These are phyloP conservation scores for Ophiocordyceps camponoti-floridani DNA, from an alignment of 2,329 filamentous ascomycete genomes.

Conservation along the genomic window DNA sequence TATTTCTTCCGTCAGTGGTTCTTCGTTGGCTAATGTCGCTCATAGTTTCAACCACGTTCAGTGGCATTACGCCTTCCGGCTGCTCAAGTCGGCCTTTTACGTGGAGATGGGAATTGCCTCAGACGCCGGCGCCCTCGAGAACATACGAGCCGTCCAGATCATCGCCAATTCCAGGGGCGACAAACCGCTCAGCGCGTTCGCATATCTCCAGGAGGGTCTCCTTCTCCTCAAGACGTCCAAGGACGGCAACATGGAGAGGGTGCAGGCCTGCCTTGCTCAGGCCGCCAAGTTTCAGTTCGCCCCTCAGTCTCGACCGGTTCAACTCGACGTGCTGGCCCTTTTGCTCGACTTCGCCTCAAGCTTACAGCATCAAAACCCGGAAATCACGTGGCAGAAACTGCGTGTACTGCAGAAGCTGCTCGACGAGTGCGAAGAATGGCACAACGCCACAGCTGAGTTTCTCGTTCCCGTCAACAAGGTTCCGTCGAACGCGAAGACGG, in stretches of 20 bases:
- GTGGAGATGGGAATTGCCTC: constrained; percentile 40
- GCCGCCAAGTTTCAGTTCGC: constrained; percentile 55
- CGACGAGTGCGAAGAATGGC: constrained; percentile 36
- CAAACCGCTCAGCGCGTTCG: constrained; percentile 44
- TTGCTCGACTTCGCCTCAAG: constrained; percentile 54
- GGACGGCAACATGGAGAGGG: constrained; percentile 48
- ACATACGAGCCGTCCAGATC: constrained; percentile 43
- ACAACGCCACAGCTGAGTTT: constrained; percentile 27
- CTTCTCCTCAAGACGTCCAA: constrained; percentile 47
- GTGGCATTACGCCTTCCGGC: constrained; percentile 64
- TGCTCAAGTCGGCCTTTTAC: constrained; percentile 53
- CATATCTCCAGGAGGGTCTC: constrained; percentile 50
- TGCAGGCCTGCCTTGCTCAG: constrained; percentile 57
- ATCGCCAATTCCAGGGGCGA: constrained; percentile 44
- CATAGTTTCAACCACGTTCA: constrained; percentile 42
- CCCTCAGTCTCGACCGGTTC: constrained; percentile 41
- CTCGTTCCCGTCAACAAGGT: constrained; percentile 37
- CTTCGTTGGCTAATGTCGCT: not conserved
- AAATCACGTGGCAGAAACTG: constrained; percentile 40
- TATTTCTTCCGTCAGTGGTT: not conserved
- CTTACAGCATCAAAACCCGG: constrained; percentile 42
- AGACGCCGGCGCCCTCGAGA: constrained; percentile 48
- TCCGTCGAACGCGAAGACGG: constrained; percentile 24
- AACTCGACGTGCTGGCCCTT: constrained; percentile 47
- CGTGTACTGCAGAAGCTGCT: constrained; percentile 41